These are phyloP conservation scores for Pascua sp. DNA, from an alignment of 1,284 basidiomycete genomes.

Conservation along the genomic window DNA sequence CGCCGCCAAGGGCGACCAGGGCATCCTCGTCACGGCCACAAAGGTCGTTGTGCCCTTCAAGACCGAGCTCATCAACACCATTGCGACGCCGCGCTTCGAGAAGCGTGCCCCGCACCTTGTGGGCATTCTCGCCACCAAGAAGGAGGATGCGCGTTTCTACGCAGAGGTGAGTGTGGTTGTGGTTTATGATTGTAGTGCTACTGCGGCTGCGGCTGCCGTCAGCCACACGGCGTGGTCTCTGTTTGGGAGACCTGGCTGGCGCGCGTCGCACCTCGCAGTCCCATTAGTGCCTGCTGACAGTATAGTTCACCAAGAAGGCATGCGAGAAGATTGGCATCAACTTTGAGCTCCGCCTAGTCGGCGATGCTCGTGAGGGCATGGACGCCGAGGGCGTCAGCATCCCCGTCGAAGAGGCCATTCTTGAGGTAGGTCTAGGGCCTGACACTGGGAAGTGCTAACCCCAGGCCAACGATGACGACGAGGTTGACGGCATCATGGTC, in stretches of 20 bases:
- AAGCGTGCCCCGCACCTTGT: slow-evolving; percentile 67
- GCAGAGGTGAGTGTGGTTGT: slow-evolving; percentile 57
- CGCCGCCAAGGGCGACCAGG: slow-evolving; percentile 25
- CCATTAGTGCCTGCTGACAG: background rate
- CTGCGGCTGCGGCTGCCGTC: too few species aligned
- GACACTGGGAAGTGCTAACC: slow-evolving; percentile 30
- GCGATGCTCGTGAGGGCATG: slow-evolving; percentile 51
- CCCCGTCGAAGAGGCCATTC: slow-evolving; percentile 88
- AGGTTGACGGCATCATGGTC: slow-evolving; percentile 94
- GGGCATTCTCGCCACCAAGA: slow-evolving; percentile 85
- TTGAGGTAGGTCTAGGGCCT: slow-evolving; percentile 55
- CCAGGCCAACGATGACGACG: slow-evolving; percentile 73
- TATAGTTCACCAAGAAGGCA: slow-evolving; percentile 77
- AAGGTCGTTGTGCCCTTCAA: slow-evolving; percentile 50
- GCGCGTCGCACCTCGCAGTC: background rate
- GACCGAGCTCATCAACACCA: slow-evolving; percentile 40
- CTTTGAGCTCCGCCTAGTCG: slow-evolving; percentile 73
- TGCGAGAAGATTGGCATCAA: slow-evolving; percentile 84
- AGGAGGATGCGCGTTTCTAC: slow-evolving; percentile 82
- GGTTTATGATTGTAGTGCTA: background rate
- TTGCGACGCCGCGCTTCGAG: slow-evolving; percentile 33
- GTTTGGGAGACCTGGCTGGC: too few species aligned
- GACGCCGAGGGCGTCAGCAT: slow-evolving; percentile 57
- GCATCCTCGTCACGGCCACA: slow-evolving; percentile 47
- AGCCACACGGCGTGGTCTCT: too few species aligned